Conservation (phyloP, 176 grass and related monocot genomes). For the Stipa capillata region DNA sequence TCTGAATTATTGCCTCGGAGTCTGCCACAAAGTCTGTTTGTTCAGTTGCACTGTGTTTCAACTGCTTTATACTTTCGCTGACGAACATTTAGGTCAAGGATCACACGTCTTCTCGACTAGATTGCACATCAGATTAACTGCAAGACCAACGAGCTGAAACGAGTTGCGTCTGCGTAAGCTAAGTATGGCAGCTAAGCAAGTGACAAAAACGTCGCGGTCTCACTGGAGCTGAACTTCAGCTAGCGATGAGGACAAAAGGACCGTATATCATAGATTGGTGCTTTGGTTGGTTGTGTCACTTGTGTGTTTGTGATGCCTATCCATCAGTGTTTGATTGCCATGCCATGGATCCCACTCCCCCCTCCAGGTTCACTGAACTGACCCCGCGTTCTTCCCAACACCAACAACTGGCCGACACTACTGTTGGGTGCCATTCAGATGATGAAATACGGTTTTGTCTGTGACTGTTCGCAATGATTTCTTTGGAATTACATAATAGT, state of each 20-base stretch:
- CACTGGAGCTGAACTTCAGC: neutral
- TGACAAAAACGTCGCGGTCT: conserved; percentile 8
- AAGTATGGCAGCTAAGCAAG: too few species aligned
- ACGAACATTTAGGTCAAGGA: too few species aligned
- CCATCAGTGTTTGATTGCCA: neutral
- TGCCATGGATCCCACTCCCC: neutral
- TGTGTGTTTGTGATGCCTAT: neutral
- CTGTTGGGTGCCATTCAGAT: too few species aligned
- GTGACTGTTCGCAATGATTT: too few species aligned
- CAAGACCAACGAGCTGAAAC: too few species aligned
- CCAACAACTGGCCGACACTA: too few species aligned
- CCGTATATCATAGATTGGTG: neutral
- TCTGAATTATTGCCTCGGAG: too few species aligned
- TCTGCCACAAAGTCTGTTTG: neutral
- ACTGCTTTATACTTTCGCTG: too few species aligned
- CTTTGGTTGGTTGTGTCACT: neutral
- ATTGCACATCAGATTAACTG: neutral
- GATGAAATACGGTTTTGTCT: too few species aligned
- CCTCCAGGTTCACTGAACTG: conserved; percentile 3
- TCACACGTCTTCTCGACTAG: neutral
- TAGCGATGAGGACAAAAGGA: conserved; percentile 22
- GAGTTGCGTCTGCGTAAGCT: too few species aligned
- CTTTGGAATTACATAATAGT: too few species aligned
- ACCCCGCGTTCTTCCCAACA: too few species aligned
- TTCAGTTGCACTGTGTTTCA: neutral